A percentile compares a stretch with the other conserved stretches of the same genome.
phyloP scores from a whole-genome alignment of 148 eudicot species.

The Chenopodium album region DNA sequence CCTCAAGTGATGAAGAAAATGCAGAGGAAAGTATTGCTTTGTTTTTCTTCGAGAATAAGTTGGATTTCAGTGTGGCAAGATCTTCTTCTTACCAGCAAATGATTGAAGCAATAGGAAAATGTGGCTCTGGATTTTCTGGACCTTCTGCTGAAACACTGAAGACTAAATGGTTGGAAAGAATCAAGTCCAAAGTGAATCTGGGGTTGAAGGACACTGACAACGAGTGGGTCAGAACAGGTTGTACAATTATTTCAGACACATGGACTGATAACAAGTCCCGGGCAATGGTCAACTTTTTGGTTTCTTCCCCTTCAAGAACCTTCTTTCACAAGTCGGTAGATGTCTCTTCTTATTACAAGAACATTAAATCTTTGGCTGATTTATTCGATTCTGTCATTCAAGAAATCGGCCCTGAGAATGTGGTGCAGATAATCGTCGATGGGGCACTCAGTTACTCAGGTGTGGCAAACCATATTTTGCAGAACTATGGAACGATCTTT shows the following conservation, averaged over 20 bases:
- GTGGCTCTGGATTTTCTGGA: conserved; percentile 62
- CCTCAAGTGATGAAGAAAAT: conserved; percentile 53
- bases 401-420: conserved; percentile 81
- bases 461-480: conserved; percentile 71
- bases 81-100: conserved; percentile 80
- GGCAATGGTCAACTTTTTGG: conserved; percentile 77
- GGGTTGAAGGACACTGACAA: conserved; percentile 73
- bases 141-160: conserved; percentile 81
- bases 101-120: conserved; percentile 77
- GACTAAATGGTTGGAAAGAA: conserved; percentile 66
- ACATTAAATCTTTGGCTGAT: conserved; percentile 62
- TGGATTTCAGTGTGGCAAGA: conserved; percentile 80
- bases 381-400: conserved; percentile 79
- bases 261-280: conserved; percentile 94
- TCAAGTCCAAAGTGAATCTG: conserved; percentile 61
- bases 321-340: conserved; percentile 94
- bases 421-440: conserved; percentile 83
- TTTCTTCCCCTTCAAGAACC: conserved; percentile 93
- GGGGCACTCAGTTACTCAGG: conserved; percentile 63
- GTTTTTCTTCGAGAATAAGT: conserved; percentile 84
- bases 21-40: conserved; percentile 82
- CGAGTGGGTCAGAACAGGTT: conserved; percentile 89
- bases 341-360: conserved; percentile 74
- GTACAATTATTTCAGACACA: conserved; percentile 86
- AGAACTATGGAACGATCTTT: conserved; percentile 65